Evolutionary conservation across 2,329 filamentous ascomycete genomes (phyloP).

Genomic region (Pyrenophora seminiperda): DNA sequence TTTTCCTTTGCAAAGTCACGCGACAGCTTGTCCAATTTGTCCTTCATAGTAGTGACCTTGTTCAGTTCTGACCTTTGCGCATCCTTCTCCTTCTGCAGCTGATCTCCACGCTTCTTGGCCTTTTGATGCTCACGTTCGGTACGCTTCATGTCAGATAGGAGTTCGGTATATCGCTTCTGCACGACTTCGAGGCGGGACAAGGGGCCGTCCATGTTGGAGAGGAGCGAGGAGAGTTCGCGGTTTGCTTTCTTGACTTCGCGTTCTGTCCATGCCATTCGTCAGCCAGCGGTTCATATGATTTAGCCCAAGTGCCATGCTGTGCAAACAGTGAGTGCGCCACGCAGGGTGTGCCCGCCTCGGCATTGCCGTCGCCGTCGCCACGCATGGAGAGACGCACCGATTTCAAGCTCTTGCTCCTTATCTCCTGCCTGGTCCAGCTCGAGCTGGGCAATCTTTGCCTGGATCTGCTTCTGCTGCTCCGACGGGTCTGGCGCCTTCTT

Average conservation of each 20-base stretch:
- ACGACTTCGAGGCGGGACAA: slow-evolving; percentile 90
- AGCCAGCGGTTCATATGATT: slow-evolving; percentile 26
- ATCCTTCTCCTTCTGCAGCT: slow-evolving; percentile 96
- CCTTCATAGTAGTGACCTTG: slow-evolving; percentile 88
- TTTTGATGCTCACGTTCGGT: slow-evolving; percentile 92
- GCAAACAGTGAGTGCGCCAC: slow-evolving; percentile 15
- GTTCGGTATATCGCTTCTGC: slow-evolving; percentile 87
- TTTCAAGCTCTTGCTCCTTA: slow-evolving; percentile 94
- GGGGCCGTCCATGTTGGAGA: slow-evolving; percentile 86
- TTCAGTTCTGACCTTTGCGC: slow-evolving; percentile 83
- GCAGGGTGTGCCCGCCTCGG: slow-evolving; percentile 6
- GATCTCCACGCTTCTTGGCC: slow-evolving; percentile 93
- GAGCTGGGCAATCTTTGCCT: slow-evolving; percentile 91
- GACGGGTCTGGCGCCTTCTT: slow-evolving; percentile 85
- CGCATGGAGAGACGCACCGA: slow-evolving; percentile 63
- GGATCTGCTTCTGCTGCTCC: slow-evolving; percentile 88
- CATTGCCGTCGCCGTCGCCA: slow-evolving; percentile 4
- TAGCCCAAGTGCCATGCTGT: slow-evolving; percentile 7
- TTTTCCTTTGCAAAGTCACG: slow-evolving; percentile 95
- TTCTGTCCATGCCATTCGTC: slow-evolving; percentile 61
- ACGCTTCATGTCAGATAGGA: slow-evolving; percentile 93
- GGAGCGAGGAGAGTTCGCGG: slow-evolving; percentile 83
- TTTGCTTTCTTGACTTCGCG: slow-evolving; percentile 94
- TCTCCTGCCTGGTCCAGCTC: slow-evolving; percentile 92
- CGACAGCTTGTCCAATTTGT: slow-evolving; percentile 95